A percentile compares a stretch with the other conserved stretches of the same genome.
phyloP scores from a whole-genome alignment of 495 filamentous ascomycete species.

The Aspergillus sparsus region DNA sequence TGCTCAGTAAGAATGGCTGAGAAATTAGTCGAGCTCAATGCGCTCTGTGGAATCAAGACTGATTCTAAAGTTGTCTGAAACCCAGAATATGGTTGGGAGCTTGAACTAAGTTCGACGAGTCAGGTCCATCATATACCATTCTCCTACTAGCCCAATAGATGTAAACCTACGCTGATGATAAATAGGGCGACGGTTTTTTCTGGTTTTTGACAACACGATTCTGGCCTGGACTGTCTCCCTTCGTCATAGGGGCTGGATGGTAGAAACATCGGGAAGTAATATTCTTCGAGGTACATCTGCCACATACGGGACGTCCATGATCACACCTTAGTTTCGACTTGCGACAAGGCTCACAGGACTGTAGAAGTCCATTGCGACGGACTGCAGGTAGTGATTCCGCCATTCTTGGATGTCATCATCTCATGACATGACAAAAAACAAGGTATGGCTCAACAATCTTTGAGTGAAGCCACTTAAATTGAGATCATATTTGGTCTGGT shows the following conservation, averaged over 20 bases:
- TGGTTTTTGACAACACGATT: constrained; percentile 14
- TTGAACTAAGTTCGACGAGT: constrained; percentile 27
- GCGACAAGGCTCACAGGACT: constrained; percentile 56
- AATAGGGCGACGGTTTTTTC: constrained; percentile 23
- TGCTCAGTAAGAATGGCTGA: constrained; percentile 49
- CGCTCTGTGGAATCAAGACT: constrained; percentile 39
- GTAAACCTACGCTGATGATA: constrained; percentile 32
- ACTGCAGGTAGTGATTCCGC: constrained; percentile 28
- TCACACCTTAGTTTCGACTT: constrained; percentile 55
- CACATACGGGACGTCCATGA: constrained; percentile 43
- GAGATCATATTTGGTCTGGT: neutral
- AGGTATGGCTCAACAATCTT: neutral
- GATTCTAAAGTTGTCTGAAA: constrained; percentile 31
- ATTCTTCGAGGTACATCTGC: constrained; percentile 37
- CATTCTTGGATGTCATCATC: neutral
- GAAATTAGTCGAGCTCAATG: constrained; percentile 53
- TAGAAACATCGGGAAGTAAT: constrained; percentile 42
- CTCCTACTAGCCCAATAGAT: neutral
- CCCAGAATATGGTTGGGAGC: constrained; percentile 29
- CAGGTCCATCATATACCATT: neutral
- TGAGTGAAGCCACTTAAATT: neutral
- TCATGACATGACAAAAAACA: neutral
- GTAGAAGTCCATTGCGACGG: constrained; percentile 49
- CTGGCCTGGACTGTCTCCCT: constrained; percentile 24
- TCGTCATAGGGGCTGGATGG: constrained; percentile 49